Conservation (phyloP, 78 protist species). For the Dictyostelium citrinum region DNA sequence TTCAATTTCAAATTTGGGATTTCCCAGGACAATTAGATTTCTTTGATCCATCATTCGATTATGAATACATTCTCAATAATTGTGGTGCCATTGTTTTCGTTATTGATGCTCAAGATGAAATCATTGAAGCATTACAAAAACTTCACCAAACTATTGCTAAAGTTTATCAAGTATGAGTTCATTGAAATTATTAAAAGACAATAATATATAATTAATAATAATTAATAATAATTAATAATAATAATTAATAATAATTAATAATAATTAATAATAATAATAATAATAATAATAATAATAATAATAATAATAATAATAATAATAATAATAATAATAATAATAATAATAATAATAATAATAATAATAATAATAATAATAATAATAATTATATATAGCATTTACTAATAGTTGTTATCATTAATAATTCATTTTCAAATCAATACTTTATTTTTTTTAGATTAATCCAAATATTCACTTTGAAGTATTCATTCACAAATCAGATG, state of each 20-base stretch:
- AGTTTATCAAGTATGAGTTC: conserved; percentile 68
- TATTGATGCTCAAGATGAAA: conserved; percentile 94
- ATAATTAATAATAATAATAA: no score
- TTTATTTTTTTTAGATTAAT: conserved; percentile 59
- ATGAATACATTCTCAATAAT: conserved; percentile 83
- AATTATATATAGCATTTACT: no score
- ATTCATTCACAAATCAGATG: conserved; percentile 97
- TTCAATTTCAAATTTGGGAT: conserved; percentile 97
- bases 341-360: no score
- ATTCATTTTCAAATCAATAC: no score
- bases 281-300: neutral
- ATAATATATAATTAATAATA: neutral
- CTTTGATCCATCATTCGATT: conserved; percentile 84
- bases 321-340: neutral
- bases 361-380: no score
- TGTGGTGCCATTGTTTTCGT: conserved; percentile 97
- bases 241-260: no score
- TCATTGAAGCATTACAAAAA: conserved; percentile 74
- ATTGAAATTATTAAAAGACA: no score
- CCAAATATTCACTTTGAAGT: conserved; percentile 93
- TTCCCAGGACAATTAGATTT: conserved; percentile 95
- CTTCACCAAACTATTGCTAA: conserved; percentile 81
- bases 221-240: no score
- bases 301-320: neutral
- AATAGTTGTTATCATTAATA: no score